Evolutionary conservation across 73 alveolate genomes (phyloP).

Genomic region (Effrenium voratum): DNA sequence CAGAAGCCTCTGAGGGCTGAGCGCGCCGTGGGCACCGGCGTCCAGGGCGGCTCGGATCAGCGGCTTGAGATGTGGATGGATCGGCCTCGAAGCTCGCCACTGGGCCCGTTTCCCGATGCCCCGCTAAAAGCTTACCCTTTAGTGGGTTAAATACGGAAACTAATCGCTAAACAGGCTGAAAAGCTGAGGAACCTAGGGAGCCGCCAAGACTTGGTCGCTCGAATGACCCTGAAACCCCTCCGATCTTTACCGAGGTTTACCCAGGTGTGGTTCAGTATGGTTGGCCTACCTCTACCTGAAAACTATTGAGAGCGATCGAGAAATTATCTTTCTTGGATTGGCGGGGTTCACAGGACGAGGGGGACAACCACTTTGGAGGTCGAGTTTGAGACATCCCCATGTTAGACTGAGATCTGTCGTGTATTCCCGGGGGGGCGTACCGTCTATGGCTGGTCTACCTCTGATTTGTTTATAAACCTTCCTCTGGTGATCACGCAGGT

Average conservation of each 20-base stretch:
- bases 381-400: too few species aligned
- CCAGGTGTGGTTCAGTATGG: not conserved
- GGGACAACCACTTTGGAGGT: too few species aligned
- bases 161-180: not conserved
- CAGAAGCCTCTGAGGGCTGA: too few species aligned
- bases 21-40: constrained; percentile 87
- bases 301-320: too few species aligned
- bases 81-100: constrained; percentile 25
- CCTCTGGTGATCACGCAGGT: too few species aligned
- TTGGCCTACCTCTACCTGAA: not conserved
- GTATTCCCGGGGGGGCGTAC: too few species aligned
- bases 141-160: not conserved
- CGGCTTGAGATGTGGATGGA: constrained; percentile 76
- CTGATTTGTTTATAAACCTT: too few species aligned
- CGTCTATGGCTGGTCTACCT: too few species aligned
- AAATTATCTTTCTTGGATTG: too few species aligned
- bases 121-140: not conserved
- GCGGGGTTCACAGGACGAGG: too few species aligned
- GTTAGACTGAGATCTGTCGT: too few species aligned
- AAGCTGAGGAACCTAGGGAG: not conserved
- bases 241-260: not conserved
- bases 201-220: not conserved
- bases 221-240: not conserved
- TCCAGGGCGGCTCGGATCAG: constrained; percentile 78
- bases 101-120: not conserved